A percentile compares a stretch with the other conserved stretches of the same genome.
Evolutionary conservation across 352 stramenopile species (phyloP).

Genomic region (Phytophthora macrochlamydospora): DNA sequence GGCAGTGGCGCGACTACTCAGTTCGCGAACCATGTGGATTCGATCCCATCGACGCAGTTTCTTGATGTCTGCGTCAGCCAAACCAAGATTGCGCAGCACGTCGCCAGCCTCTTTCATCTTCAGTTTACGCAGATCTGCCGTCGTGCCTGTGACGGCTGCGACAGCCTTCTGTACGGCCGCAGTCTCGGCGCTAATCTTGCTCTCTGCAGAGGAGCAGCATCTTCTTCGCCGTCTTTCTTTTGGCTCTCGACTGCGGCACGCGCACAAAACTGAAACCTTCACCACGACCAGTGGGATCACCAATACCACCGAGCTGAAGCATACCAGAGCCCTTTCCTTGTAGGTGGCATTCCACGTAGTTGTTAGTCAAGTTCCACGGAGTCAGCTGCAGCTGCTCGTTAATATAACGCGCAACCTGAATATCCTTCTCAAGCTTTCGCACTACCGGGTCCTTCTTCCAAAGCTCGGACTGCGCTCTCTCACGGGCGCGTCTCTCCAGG

Average conservation of each 20-base stretch:
- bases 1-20: conserved; percentile 76
- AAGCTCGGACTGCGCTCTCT: conserved; percentile 70
- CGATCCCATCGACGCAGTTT: conserved; percentile 84
- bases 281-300: conserved; percentile 79
- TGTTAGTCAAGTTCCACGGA: conserved; percentile 86
- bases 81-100: conserved; percentile 78
- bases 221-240: conserved; percentile 86
- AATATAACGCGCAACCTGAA: conserved; percentile 84
- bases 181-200: conserved; percentile 55
- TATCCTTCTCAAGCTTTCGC: conserved; percentile 77
- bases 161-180: conserved; percentile 79
- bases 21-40: conserved; percentile 80
- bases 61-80: conserved; percentile 82
- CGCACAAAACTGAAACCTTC: conserved; percentile 89
- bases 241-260: conserved; percentile 74
- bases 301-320: conserved; percentile 78
- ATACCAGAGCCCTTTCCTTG: conserved; percentile 87
- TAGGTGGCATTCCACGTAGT: conserved; percentile 87
- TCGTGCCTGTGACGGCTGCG: conserved; percentile 80
- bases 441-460: conserved; percentile 75
- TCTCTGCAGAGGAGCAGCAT: conserved; percentile 41
- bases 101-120: conserved; percentile 89
- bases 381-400: conserved; percentile 80
- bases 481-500: conserved; percentile 55
- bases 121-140: conserved; percentile 83